Percentiles rank a stretch among this genome's conserved stretches.
Evolutionary conservation across 2,329 filamentous ascomycete genomes (phyloP).

Genomic region (Neonectria neomacrospora): DNA sequence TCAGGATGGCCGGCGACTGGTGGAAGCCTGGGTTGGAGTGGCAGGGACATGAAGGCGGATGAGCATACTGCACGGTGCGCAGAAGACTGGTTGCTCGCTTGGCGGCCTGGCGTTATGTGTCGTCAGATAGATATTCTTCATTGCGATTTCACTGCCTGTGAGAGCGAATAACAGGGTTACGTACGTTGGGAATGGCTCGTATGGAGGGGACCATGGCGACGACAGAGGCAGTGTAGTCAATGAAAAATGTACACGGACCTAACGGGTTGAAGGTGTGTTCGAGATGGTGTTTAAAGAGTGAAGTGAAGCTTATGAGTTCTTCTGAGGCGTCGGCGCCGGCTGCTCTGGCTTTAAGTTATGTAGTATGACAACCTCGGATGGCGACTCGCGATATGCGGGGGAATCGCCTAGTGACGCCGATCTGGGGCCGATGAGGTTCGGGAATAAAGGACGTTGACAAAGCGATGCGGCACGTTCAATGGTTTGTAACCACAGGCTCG

Average conservation of each 20-base stretch:
- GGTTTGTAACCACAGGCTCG: background rate
- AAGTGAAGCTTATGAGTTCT: background rate
- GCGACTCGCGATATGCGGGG: slow-evolving; percentile 25
- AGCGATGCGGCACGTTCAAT: background rate
- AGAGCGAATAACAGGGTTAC: slow-evolving; percentile 20
- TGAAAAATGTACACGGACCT: background rate
- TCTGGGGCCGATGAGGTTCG: slow-evolving; percentile 20
- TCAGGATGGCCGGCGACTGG: slow-evolving; percentile 69
- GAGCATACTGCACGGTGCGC: slow-evolving; percentile 89
- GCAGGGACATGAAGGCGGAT: slow-evolving; percentile 89
- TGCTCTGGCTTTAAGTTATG: slow-evolving; percentile 4
- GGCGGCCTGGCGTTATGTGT: slow-evolving; percentile 58
- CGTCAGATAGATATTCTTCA: slow-evolving; percentile 7
- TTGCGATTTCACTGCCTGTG: background rate
- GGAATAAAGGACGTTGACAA: background rate
- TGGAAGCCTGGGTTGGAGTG: slow-evolving; percentile 89
- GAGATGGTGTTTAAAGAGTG: background rate
- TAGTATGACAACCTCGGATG: slow-evolving; percentile 28
- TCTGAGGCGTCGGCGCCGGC: slow-evolving; percentile 3
- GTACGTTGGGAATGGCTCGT: slow-evolving; percentile 50
- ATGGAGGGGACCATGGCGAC: slow-evolving; percentile 45
- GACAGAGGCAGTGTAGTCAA: slow-evolving; percentile 2
- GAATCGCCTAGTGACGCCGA: slow-evolving; percentile 19
- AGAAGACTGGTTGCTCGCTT: slow-evolving; percentile 77
- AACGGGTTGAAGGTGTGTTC: background rate